Evolutionary conservation across 1,284 basidiomycete species (phyloP).

Genomic region (Boletus sp.): DNA sequence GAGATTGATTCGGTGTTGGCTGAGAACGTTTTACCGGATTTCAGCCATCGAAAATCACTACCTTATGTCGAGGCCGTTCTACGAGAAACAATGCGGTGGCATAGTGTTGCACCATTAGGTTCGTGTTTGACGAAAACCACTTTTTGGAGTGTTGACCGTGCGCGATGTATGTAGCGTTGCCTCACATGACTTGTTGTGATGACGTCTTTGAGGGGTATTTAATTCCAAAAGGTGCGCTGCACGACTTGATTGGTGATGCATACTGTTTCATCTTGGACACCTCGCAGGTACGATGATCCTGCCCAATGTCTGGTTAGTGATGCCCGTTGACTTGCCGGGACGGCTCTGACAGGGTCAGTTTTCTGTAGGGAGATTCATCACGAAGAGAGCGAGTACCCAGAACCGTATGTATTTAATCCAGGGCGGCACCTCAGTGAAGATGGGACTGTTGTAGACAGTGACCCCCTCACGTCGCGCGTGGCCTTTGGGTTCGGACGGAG

Average conservation of each 20-base stretch:
- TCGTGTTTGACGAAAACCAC: background rate
- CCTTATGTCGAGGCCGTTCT: slow-evolving; percentile 33
- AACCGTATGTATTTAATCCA: slow-evolving; percentile 27
- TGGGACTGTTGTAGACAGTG: slow-evolving; percentile 22
- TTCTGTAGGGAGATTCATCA: slow-evolving; percentile 29
- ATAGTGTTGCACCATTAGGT: slow-evolving; percentile 30
- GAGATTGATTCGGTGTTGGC: slow-evolving; percentile 30
- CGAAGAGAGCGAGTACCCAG: slow-evolving; percentile 29
- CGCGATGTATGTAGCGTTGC: slow-evolving; percentile 24
- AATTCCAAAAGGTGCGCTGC: slow-evolving; percentile 30
- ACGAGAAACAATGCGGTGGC: slow-evolving; percentile 35
- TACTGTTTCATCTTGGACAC: background rate
- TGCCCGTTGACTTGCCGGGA: background rate
- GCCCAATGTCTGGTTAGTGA: slow-evolving; percentile 31
- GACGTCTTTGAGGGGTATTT: slow-evolving; percentile 33
- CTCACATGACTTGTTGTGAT: slow-evolving; percentile 27
- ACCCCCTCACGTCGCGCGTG: slow-evolving; percentile 27
- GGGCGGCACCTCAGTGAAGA: slow-evolving; percentile 28
- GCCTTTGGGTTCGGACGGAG: slow-evolving; percentile 34
- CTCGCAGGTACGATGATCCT: slow-evolving; percentile 28
- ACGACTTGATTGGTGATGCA: background rate
- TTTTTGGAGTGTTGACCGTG: slow-evolving; percentile 9
- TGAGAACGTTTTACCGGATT: slow-evolving; percentile 20
- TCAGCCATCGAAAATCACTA: slow-evolving; percentile 26
- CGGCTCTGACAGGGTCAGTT: background rate